Base-by-base conservation (phyloP, 148 eudicot species). In the Persicaria tinctoria region DNA sequence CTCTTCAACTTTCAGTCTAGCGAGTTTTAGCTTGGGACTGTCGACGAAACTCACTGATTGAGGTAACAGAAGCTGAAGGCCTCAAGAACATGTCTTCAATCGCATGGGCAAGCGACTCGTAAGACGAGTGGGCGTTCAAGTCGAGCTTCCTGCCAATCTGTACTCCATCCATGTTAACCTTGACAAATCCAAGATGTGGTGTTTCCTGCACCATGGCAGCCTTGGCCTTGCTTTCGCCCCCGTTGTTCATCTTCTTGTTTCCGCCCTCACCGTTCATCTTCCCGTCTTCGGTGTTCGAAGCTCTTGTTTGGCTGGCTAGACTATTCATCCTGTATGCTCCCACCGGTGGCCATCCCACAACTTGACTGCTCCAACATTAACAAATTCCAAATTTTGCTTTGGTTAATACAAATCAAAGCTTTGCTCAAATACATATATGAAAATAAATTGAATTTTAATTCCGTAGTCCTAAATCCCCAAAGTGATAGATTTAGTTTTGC, bases 311-410 rank as follows among this genome's bases (percentile, higher is more conserved):
- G 83, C 74, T 85, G 20, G 82, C 80, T 78, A 85, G 72, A 55
- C 78, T 88, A 81, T 83, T 85, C 83, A 88, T 86, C 82, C 89
- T 86, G 80, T 84, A 88, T 46, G 85, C 57, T 75, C 82, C 76
- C 80, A 88, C 79, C 2, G 92, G 92, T 48, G 92, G 92, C 89
- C 92, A 88, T 77, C 92, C 92, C 75, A 88, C 92, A 75, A 86
- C 92, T 78, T 86, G 92, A 76, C 88, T 88, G 86, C 79, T 80
- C 45, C 20, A 45, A 72, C 46, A 66, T 66, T 6, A 13, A 66
- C 46, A 64, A 64, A 38, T 12, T 32, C 12, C 17, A 66, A 66
- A 66, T 1, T 38, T 2, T 10, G 18, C 13, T 66, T 66, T 44
- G 41, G 70, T 66, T 13, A 23, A 8, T 7, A 60, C 18, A 16